phyloP scores from a whole-genome alignment of 768 basidiomycete genomes.

The Myochromella boudieri region DNA sequence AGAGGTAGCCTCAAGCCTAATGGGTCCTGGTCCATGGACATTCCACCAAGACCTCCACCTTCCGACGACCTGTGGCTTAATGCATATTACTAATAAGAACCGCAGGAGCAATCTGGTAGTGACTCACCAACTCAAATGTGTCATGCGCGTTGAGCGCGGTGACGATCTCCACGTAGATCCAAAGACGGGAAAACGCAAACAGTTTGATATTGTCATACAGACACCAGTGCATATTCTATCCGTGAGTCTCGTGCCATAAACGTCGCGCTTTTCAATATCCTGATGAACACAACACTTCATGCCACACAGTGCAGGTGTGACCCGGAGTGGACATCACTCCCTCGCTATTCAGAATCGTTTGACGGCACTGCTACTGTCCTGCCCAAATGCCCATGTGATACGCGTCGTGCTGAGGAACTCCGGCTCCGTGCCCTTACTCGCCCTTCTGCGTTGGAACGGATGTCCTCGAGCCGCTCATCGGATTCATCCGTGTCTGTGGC shows the following conservation, averaged over 20 bases:
- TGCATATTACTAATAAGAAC: conserved; percentile 83
- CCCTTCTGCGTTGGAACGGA: conserved; percentile 27
- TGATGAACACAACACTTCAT: conserved; percentile 2
- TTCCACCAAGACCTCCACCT: conserved; percentile 69
- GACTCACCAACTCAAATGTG: conserved; percentile 75
- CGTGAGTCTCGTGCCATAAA: conserved; percentile 41
- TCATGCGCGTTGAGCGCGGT: conserved; percentile 80
- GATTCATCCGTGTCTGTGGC: conserved; percentile 34
- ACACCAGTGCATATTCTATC: conserved; percentile 87
- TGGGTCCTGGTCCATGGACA: conserved; percentile 88
- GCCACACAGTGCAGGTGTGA: conserved; percentile 74
- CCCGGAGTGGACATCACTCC: conserved; percentile 76
- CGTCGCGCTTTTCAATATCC: background rate
- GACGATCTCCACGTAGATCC: conserved; percentile 64
- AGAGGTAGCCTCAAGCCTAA: conserved; percentile 56
- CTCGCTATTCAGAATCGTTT: conserved; percentile 63
- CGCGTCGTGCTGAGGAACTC: conserved; percentile 13
- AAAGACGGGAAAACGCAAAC: conserved; percentile 71
- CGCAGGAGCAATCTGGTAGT: conserved; percentile 72
- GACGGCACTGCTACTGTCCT: conserved; percentile 31
- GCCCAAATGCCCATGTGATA: conserved; percentile 49
- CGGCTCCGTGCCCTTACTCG: background rate
- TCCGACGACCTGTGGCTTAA: conserved; percentile 56
- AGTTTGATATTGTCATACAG: conserved; percentile 87
- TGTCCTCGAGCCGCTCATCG: conserved; percentile 32